phyloP scores from a whole-genome alignment of 305 asterid species.

The Fraxinus paxiana region DNA sequence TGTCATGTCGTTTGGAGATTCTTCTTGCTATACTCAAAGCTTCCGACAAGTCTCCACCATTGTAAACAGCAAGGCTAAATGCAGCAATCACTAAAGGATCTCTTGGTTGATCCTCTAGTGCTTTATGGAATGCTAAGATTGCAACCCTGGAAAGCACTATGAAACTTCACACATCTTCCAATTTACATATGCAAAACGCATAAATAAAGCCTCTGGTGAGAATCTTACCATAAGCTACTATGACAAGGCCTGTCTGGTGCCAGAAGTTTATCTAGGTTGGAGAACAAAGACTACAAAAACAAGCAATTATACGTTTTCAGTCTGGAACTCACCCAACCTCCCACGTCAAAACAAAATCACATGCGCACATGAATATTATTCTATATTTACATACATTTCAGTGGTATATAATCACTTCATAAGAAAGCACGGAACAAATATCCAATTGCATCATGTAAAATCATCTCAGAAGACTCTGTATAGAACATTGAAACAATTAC shows the following conservation, averaged over 20 bases:
- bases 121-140: constrained; percentile 73
- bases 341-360: constrained; percentile 3
- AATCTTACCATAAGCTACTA: constrained; percentile 74
- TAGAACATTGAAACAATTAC: constrained; percentile 40
- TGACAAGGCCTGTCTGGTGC: constrained; percentile 88
- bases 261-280: constrained; percentile 71
- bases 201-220: not conserved
- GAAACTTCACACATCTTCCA: not conserved
- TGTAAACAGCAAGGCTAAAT: constrained; percentile 71
- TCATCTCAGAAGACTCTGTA: not conserved
- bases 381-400: not conserved
- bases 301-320: constrained; percentile 13
- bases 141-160: constrained; percentile 61
- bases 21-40: constrained; percentile 58
- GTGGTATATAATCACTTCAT: not conserved
- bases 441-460: not conserved
- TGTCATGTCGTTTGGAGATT: constrained; percentile 49
- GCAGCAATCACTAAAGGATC: constrained; percentile 70
- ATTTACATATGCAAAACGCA: constrained; percentile 9
- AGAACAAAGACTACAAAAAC: constrained; percentile 62
- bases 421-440: constrained; percentile 7
- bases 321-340: constrained; percentile 1
- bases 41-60: constrained; percentile 74
- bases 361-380: not conserved
- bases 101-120: constrained; percentile 63